Conservation (phyloP, 2,329 filamentous ascomycete species). For the Exophiala viscosa region DNA sequence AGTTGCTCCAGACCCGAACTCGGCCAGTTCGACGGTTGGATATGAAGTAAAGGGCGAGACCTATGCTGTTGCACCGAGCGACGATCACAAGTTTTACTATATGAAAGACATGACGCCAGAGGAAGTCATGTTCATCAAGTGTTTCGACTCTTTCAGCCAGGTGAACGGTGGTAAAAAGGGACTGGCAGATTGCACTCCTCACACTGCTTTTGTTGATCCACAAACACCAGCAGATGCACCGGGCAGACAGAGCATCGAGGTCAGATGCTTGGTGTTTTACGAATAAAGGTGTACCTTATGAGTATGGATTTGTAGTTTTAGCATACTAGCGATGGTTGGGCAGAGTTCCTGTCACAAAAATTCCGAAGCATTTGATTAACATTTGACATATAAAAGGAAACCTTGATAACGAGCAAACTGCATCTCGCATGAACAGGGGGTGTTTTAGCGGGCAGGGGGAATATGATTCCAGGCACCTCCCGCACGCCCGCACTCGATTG, state of each 20-base stretch:
- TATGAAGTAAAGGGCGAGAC: conserved; percentile 64
- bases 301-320: too few relatives aligned
- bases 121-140: conserved; percentile 55
- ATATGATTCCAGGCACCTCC: too few relatives aligned
- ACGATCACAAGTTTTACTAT: conserved; percentile 61
- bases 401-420: too few relatives aligned
- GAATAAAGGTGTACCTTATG: conserved; percentile 39
- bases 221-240: conserved; percentile 49
- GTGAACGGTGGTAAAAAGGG: conserved; percentile 38
- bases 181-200: conserved; percentile 48
- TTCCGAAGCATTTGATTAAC: too few relatives aligned
- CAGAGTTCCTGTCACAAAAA: too few relatives aligned
- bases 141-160: conserved; percentile 50
- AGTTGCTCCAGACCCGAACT: conserved; percentile 48
- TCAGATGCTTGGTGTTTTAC: conserved; percentile 61
- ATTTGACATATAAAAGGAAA: too few relatives aligned
- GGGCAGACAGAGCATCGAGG: conserved; percentile 61
- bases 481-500: too few relatives aligned
- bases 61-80: conserved; percentile 55
- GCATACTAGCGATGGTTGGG: too few relatives aligned
- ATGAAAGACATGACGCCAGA: conserved; percentile 63
- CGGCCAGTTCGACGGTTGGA: conserved; percentile 50
- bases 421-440: too few relatives aligned
- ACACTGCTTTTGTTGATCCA: conserved; percentile 57
- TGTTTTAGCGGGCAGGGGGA: too few relatives aligned